Base-by-base conservation (phyloP, 441 rosid species). In the Lepidium campestre region DNA sequence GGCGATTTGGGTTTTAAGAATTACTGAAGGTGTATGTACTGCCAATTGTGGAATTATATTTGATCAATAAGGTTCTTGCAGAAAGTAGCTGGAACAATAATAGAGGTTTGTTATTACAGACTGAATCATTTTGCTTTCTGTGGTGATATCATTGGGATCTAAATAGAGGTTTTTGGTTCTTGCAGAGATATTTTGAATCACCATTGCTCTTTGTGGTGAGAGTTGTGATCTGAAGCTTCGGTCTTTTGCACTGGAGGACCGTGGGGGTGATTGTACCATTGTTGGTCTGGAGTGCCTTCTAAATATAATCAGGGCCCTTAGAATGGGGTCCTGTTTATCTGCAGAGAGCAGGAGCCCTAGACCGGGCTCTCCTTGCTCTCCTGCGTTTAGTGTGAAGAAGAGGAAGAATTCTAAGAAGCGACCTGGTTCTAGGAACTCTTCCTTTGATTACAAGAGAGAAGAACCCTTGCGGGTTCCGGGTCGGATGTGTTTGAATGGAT, bases 321-420 rank as follows among this genome's bases (percentile, higher is more conserved):
- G 84, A 80, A 94, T 94, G 99, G 99, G 99, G 88, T 94, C 98
- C 98, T 94, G 99, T 91, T 84, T 94, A 71, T 87, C 96, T 77
- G 79, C 84, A 14, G 97, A 89, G 74, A 85, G 85, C 86, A 76
- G 92, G 86, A 87, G 88, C 78, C 93, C 97, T 76, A 71, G 76
- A 70, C 93, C 96, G 23, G 93, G 93, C 9, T 81, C 96, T 15
- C 97, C 97, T 41, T 75, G 87, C 73, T 89, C 98, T 60, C 89
- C 96, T 54, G 81, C 69, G 37, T 78, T 78, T 57, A 78, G 85
- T 41, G 72, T 78, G 57, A 79, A 60, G 92, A 93, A 80, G 81
- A 87, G 89, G 84, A 93, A 85, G 82, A 84, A 68, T 78, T 77
- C 88, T 3, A 83, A 75, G 82, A 91, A 79, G 77, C 78, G 80